phyloP scores from a whole-genome alignment of 306 rosid species.

The Crotalaria pallida region DNA sequence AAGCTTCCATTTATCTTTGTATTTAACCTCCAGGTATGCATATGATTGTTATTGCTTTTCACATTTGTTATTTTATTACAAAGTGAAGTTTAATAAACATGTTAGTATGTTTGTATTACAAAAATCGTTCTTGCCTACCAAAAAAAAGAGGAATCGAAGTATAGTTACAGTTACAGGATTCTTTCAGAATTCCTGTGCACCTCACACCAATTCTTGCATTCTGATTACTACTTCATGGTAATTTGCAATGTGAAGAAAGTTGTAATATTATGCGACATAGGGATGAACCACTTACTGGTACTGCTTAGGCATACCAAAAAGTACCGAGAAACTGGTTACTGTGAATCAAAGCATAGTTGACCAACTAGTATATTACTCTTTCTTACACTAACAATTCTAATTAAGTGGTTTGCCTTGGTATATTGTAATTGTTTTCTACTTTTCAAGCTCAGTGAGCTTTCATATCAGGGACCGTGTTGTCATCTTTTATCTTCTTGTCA shows the following conservation, averaged over 20 bases:
- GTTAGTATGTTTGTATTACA: not conserved
- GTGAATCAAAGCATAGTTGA: not conserved
- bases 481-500: not conserved
- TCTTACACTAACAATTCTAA: not conserved
- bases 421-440: not conserved
- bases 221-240: too few relatives aligned
- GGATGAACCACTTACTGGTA: too few relatives aligned
- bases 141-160: not conserved
- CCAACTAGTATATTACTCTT: not conserved
- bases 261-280: too few relatives aligned
- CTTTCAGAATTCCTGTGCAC: too few relatives aligned
- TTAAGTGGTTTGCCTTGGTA: not conserved
- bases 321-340: too few relatives aligned
- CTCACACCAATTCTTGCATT: too few relatives aligned
- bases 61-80: not conserved
- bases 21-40: constrained; percentile 82
- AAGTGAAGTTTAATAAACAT: not conserved
- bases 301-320: too few relatives aligned
- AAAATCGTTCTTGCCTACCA: not conserved
- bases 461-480: not conserved
- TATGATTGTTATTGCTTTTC: not conserved
- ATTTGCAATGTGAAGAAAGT: too few relatives aligned
- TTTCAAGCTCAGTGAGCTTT: not conserved
- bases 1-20: constrained; percentile 79
- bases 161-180: not conserved